These are phyloP conservation scores for Lolium rigidum DNA, from an alignment of 176 grass and related monocot genomes.

Conservation along the genomic window DNA sequence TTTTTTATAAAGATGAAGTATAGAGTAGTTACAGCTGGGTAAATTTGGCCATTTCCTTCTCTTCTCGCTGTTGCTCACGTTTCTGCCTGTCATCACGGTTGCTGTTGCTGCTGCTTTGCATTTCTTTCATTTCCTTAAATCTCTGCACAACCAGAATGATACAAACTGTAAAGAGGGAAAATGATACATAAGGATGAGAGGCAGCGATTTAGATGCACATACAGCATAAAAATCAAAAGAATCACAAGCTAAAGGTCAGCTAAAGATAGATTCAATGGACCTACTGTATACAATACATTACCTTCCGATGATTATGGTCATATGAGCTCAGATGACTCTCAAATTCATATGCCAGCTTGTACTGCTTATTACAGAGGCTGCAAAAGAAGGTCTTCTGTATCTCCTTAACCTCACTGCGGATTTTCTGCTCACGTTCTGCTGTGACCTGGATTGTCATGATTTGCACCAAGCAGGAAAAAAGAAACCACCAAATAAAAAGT, in stretches of 20 bases:
- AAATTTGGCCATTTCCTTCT: conserved; percentile 97
- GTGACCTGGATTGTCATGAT: conserved; percentile 97
- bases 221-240: neutral
- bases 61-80: conserved; percentile 87
- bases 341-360: too few relatives aligned
- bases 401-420: conserved; percentile 89
- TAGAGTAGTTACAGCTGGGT: conserved; percentile 73
- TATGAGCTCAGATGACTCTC: too few relatives aligned
- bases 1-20: neutral
- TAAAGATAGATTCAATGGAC: neutral
- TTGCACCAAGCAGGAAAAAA: conserved; percentile 80
- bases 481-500: conserved; percentile 93
- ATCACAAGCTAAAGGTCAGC: neutral
- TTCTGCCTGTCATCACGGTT: conserved; percentile 88
- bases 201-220: neutral
- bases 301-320: too few relatives aligned
- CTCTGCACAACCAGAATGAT: conserved; percentile 51
- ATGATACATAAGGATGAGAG: neutral
- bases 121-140: conserved; percentile 95
- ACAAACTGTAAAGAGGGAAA: neutral
- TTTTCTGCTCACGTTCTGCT: conserved; percentile 94
- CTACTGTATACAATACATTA: neutral
- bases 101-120: conserved; percentile 79
- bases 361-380: conserved; percentile 36
- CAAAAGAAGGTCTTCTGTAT: conserved; percentile 96